Base-by-base conservation (phyloP, 2,329 filamentous ascomycete species). In the Diaporthe caulivora region DNA sequence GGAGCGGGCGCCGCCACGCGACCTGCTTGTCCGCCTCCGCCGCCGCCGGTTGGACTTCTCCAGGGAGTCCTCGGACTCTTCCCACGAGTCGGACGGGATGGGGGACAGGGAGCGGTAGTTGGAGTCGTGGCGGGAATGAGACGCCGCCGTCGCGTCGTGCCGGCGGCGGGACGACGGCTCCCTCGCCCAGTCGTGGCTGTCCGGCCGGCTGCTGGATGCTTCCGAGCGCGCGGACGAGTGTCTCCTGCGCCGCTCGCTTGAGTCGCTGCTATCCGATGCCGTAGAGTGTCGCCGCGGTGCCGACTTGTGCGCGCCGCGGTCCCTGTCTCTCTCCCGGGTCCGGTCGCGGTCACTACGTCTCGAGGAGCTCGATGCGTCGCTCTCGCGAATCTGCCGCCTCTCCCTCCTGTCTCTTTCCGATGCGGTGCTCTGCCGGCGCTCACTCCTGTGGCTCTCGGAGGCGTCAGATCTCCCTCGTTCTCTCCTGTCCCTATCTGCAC, bases 71-170 rank as follows among this genome's bases (percentile, higher is more conserved):
- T 70, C 53, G 5, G 54, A 70, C 13, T 51, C 57, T 26, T 70
- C 73, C 40, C 70, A 74, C 0, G 69, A 54, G 31, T 74, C 73
- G 21, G 70, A 74, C 2, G 71, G 49, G 37, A 74, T 67, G 13
- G 73, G 73, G 0, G 73, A 74, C 3, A 74, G 24, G 5, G 73
- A 29, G 26, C 70, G 73, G 47, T 55, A 62, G 26, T 51, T 17
- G 10, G 70, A 49, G 31, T 58, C 70, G 17, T 55, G 73, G 40
- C 70, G 70, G 18, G 57, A 42, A 6, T 60, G 70, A 1, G 73
- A 58, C 17, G 65, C 42, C 17, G 53, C 53, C 8, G 73, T 65
- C 1, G 65, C 34, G 8, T 72, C 64, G 9, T 51, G 21, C 1
- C 54, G 57, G 17, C 64, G 70, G 6, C 34, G 70, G 4, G 44